Evolutionary conservation across 192 early-diverging fungal species (phyloP), one percentile per base, ranked within the genome.

Genomic region (Pilaira anomala): DNA sequence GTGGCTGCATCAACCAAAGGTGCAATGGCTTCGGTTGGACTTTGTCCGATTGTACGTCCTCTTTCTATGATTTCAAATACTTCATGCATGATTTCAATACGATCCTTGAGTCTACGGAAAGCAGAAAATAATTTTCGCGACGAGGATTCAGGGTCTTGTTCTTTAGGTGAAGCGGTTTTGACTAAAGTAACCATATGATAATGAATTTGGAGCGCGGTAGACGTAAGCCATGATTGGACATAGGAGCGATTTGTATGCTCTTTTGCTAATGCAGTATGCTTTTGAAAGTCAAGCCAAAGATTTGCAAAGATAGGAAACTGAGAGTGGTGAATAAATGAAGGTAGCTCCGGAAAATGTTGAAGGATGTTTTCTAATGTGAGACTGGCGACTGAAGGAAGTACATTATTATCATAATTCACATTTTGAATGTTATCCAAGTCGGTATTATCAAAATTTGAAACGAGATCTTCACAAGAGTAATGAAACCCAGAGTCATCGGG

Each of bases 261-360:
- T 26, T 54, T 45, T 45, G 50, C 39, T 2, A 62, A 30, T n/a
- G 52, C 11, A 26, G 42, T 18, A 8, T 53, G 19, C 18, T 62
- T 18, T 46, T 63, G 67, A 11, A 63, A 50, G 8, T 69, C 44
- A 25, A 52, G 26, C 67, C 67, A 69, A 18, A 52, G 21, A 36
- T 25, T 14, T 14, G 40, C 13, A 57, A 69, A 56, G 14, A 33
- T 7, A 40, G 21, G 18, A 63, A 63, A 62, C 29, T 48, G 14
- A 25, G 44, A 33, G 8, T 69, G 67, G 1, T 16, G 12, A 24
- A 63, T 6, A 55, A 69, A 69, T 3, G n/a, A 41, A 29, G 26
- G 36, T 21, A 57, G 6, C 26, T 48, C 39, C 19, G 60, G 67
- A 49, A 69, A 69, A 25, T 33, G 29, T 3, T 7, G 9, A 22